phyloP scores from a whole-genome alignment of 1,284 basidiomycete species.

The Athelia psychrophila region DNA sequence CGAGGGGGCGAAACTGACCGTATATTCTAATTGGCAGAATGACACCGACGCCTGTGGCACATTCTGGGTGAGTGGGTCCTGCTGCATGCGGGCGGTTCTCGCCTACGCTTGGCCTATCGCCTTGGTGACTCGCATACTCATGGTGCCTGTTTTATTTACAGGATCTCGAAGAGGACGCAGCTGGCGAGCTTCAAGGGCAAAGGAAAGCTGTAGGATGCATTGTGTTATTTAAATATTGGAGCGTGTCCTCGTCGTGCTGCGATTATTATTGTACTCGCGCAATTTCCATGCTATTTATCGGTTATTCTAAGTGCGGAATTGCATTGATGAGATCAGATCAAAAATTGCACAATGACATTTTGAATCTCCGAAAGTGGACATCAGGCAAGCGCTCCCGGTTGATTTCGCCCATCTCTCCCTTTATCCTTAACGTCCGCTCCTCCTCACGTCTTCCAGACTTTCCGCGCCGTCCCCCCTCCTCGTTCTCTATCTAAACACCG shows the following conservation, averaged over 20 bases:
- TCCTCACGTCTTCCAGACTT: conserved; percentile 24
- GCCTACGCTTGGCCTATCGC: no score
- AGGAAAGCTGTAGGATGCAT: conserved; percentile 52
- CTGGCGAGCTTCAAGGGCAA: conserved; percentile 70
- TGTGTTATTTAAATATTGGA: no score
- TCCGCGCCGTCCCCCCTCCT: conserved; percentile 21
- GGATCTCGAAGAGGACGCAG: conserved; percentile 76
- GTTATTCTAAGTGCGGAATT: no score
- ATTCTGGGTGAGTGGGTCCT: conserved; percentile 66
- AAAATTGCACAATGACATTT: background rate
- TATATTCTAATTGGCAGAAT: no score
- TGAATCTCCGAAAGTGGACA: conserved; percentile 2
- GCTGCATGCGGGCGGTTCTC: background rate
- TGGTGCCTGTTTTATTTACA: conserved; percentile 6
- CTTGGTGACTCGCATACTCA: no score
- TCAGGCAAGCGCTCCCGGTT: background rate
- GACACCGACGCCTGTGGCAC: conserved; percentile 63
- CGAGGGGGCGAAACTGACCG: no score
- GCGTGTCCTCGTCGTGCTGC: no score
- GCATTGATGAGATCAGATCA: no score
- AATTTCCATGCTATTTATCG: no score
- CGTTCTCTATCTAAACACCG: conserved; percentile 10
- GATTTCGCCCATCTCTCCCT: conserved; percentile 3
- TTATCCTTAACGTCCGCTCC: conserved; percentile 18
- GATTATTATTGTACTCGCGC: no score